Percentiles rank a stretch among this genome's conserved stretches.
These are phyloP conservation scores for Phoma sp. DNA, from an alignment of 2,329 filamentous ascomycete species.

Conservation along the genomic window DNA sequence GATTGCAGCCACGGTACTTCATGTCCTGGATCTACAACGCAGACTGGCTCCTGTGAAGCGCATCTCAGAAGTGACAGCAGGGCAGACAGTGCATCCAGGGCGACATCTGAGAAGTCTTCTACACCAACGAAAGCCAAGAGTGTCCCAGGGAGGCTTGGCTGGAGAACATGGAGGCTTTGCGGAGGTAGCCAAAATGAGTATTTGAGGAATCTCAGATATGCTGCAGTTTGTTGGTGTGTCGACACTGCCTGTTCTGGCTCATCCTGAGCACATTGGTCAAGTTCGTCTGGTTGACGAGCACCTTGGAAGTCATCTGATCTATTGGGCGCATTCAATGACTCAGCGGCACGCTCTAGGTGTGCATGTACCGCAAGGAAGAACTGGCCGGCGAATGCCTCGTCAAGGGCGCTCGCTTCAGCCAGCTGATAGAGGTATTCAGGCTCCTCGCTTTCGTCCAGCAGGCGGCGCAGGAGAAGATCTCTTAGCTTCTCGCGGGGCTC, in stretches of 20 bases:
- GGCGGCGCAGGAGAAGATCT: constrained; percentile 25
- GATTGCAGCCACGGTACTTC: constrained; percentile 6
- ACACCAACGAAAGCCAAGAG: constrained; percentile 30
- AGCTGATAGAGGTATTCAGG: constrained; percentile 31
- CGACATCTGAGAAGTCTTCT: constrained; percentile 27
- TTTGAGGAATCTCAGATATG: constrained; percentile 38
- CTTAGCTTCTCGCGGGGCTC: constrained; percentile 17
- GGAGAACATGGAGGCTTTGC: constrained; percentile 27
- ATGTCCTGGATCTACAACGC: constrained; percentile 2
- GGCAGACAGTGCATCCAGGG: constrained; percentile 38
- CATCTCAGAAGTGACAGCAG: constrained; percentile 26
- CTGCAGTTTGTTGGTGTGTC: constrained; percentile 15
- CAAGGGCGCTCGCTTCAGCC: constrained; percentile 31
- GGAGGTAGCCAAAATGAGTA: constrained; percentile 40
- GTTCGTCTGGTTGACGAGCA: too few species aligned
- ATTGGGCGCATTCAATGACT: neutral
- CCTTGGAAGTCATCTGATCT: neutral
- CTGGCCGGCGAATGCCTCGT: constrained; percentile 20
- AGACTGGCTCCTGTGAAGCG: constrained; percentile 6
- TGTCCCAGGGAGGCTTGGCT: constrained; percentile 17
- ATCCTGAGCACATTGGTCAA: neutral
- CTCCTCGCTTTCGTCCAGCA: constrained; percentile 20
- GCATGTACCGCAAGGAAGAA: constrained; percentile 20
- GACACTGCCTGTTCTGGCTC: neutral
- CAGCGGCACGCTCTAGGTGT: constrained; percentile 4